Evolutionary conservation across 352 stramenopile species (phyloP).

Genomic region (Phytopythium boreale): DNA sequence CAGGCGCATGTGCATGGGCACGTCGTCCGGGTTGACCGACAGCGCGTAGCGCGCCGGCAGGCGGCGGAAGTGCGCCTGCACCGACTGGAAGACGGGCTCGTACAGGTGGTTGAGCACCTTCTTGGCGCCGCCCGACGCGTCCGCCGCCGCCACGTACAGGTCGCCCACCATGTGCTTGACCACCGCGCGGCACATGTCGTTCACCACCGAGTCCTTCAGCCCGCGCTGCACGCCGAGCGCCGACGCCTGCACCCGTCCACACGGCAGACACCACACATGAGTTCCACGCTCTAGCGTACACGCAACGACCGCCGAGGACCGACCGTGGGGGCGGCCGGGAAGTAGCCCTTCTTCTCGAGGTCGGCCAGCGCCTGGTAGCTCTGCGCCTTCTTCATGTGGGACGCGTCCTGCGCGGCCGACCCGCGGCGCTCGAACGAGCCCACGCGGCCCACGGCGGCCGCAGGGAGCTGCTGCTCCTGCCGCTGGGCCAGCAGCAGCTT

Average conservation of each 20-base stretch:
- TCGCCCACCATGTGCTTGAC: constrained; percentile 89
- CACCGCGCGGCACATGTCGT: constrained; percentile 85
- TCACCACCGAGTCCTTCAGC: constrained; percentile 84
- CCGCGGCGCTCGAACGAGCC: constrained; percentile 56
- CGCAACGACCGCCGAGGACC: too few relatives aligned
- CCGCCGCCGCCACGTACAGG: constrained; percentile 72
- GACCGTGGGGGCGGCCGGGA: constrained; percentile 67
- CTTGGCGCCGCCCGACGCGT: constrained; percentile 53
- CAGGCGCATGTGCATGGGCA: constrained; percentile 86
- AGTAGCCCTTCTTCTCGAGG: constrained; percentile 83
- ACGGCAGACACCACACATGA: too few relatives aligned
- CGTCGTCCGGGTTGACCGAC: constrained; percentile 83
- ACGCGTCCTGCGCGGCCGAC: constrained; percentile 14
- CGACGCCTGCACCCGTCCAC: constrained; percentile 47
- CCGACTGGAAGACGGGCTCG: constrained; percentile 79
- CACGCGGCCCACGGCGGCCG: constrained; percentile 16
- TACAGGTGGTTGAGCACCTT: constrained; percentile 87
- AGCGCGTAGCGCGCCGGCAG: constrained; percentile 81
- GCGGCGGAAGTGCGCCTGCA: constrained; percentile 79
- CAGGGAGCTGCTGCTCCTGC: background rate
- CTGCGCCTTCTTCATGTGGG: constrained; percentile 69
- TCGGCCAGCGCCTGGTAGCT: constrained; percentile 81
- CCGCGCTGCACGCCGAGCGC: constrained; percentile 77
- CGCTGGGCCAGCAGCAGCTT: constrained; percentile 28
- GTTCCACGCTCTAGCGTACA: too few relatives aligned